Evolutionary conservation across 257 asterid species (phyloP).

Genomic region (Orobanche coerulescens): DNA sequence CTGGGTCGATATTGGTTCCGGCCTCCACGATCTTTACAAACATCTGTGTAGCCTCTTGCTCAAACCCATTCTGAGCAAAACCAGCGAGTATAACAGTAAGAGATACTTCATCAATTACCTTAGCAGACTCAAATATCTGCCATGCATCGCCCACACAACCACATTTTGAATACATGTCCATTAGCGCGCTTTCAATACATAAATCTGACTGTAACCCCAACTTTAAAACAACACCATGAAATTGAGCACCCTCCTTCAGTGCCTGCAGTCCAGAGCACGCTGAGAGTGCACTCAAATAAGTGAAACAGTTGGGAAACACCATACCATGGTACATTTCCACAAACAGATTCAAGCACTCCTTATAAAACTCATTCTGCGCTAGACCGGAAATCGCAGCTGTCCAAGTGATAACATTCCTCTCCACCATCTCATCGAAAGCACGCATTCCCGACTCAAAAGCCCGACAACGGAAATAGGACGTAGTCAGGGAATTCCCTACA

Average conservation of each 20-base stretch:
- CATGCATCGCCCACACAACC: conserved; percentile 53
- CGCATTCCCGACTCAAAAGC: conserved; percentile 44
- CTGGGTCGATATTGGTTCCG: conserved; percentile 48
- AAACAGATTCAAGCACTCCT: conserved; percentile 59
- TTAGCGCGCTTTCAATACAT: conserved; percentile 63
- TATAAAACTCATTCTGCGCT: conserved; percentile 44
- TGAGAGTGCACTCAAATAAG: conserved; percentile 55
- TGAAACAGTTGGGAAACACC: conserved; percentile 51
- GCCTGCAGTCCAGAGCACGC: conserved; percentile 74
- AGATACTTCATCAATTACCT: conserved; percentile 59
- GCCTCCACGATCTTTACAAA: conserved; percentile 55
- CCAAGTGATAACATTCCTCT: conserved; percentile 81
- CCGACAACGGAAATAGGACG: conserved; percentile 53
- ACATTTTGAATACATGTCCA: conserved; percentile 88
- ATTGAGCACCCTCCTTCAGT: conserved; percentile 56
- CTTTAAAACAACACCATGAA: conserved; percentile 62
- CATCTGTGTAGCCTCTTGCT: conserved; percentile 63
- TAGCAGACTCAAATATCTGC: conserved; percentile 65
- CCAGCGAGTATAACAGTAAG: conserved; percentile 67
- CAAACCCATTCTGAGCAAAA: conserved; percentile 66
- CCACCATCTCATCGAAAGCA: conserved; percentile 56
- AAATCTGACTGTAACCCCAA: conserved; percentile 61
- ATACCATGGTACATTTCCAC: conserved; percentile 37
- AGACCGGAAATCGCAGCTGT: conserved; percentile 77
- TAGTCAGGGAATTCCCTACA: conserved; percentile 61